phyloP scores from a whole-genome alignment of 2,329 filamentous ascomycete genomes.

The Colletotrichum sp. region DNA sequence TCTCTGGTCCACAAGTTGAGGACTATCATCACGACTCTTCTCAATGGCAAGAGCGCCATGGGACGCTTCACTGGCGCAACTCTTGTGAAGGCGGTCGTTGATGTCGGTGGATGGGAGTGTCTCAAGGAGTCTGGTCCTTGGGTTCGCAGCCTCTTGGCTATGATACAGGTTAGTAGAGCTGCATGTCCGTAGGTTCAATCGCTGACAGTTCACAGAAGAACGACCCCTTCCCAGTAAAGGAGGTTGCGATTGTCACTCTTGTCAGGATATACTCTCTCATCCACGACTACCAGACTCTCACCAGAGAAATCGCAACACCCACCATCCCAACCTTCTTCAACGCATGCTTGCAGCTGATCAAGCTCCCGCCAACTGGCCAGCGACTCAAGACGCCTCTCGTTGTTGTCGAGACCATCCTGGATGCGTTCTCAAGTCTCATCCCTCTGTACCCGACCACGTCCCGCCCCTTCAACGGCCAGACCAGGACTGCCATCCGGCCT shows the following conservation, averaged over 20 bases:
- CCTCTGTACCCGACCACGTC: constrained; percentile 85
- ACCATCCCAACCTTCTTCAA: constrained; percentile 77
- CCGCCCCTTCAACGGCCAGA: constrained; percentile 74
- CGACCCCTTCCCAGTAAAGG: constrained; percentile 77
- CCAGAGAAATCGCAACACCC: constrained; percentile 87
- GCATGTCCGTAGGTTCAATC: not conserved
- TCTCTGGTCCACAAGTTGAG: constrained; percentile 83
- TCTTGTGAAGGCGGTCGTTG: constrained; percentile 80
- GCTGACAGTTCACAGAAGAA: constrained; percentile 64
- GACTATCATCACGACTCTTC: constrained; percentile 75
- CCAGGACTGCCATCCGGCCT: constrained; percentile 63
- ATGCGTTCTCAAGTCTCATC: constrained; percentile 74
- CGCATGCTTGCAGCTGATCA: constrained; percentile 71
- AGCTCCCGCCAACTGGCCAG: constrained; percentile 45
- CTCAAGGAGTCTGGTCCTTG: constrained; percentile 76
- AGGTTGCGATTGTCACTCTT: constrained; percentile 76
- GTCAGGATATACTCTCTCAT: constrained; percentile 85
- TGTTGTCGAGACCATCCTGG: constrained; percentile 71
- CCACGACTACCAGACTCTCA: constrained; percentile 80
- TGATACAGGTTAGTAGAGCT: constrained; percentile 67
- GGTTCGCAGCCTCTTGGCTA: constrained; percentile 76
- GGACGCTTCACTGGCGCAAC: constrained; percentile 80
- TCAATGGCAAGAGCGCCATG: constrained; percentile 77
- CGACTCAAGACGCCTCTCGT: constrained; percentile 44
- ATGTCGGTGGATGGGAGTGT: constrained; percentile 84